Percentiles rank a stretch among this genome's conserved stretches.
Conservation (phyloP, 2,329 filamentous ascomycete genomes). For the Nigrospora osmanthi region DNA sequence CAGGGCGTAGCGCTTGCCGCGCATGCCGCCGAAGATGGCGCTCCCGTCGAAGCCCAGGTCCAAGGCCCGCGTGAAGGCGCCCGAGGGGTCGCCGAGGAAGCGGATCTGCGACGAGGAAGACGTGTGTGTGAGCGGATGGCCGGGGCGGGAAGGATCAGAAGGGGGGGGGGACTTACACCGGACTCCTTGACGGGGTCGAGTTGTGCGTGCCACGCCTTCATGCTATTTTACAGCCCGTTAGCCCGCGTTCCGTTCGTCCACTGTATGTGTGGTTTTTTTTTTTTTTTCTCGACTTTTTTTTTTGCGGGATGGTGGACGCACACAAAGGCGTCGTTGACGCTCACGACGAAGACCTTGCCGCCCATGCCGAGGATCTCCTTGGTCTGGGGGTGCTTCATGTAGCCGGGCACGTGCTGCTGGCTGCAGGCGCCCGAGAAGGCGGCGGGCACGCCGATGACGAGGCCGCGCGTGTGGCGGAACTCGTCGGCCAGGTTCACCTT, state of each 20-base stretch:
- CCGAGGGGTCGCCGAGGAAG: constrained; percentile 77
- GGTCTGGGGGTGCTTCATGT: constrained; percentile 71
- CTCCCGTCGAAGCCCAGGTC: constrained; percentile 64
- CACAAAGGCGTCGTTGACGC: constrained; percentile 94
- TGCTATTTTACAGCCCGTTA: constrained; percentile 44
- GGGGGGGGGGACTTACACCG: constrained; percentile 51
- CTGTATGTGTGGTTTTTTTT: no score
- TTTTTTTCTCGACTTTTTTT: not conserved
- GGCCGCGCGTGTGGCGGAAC: constrained; percentile 59
- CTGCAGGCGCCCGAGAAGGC: constrained; percentile 60
- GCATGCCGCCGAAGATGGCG: constrained; percentile 64
- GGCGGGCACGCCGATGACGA: constrained; percentile 80
- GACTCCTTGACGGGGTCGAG: constrained; percentile 69
- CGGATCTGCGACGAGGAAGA: constrained; percentile 53
- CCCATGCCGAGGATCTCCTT: constrained; percentile 47
- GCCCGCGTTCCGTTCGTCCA: no score
- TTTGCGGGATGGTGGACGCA: no score
- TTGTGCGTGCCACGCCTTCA: constrained; percentile 78
- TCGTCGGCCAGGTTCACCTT: constrained; percentile 82
- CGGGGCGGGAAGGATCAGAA: not conserved
- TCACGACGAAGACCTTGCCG: constrained; percentile 80
- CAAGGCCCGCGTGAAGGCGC: constrained; percentile 73
- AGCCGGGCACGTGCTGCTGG: constrained; percentile 71
- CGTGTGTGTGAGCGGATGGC: not conserved
- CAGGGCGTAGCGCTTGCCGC: constrained; percentile 84